A percentile compares a stretch with the other conserved stretches of the same genome.
Conservation (phyloP, 768 basidiomycete species). For the Chalciporus chontae region DNA sequence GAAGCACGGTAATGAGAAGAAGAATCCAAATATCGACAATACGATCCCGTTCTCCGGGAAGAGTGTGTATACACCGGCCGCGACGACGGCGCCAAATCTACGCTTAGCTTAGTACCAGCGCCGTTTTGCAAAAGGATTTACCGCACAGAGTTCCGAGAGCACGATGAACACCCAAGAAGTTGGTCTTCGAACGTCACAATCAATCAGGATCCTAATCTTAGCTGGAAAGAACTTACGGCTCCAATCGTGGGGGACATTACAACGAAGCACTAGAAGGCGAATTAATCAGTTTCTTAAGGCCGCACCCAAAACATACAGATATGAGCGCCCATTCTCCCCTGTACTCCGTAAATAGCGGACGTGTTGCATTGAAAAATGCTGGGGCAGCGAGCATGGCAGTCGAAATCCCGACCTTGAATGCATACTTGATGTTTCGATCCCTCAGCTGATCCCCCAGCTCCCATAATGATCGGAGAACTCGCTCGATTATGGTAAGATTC, state of each 20-base stretch:
- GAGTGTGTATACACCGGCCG: slow-evolving; percentile 64
- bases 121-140: slow-evolving; percentile 1
- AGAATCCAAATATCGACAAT: slow-evolving; percentile 80
- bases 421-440: slow-evolving; percentile 80
- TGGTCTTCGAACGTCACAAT: slow-evolving; percentile 53
- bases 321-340: slow-evolving; percentile 96
- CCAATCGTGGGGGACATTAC: slow-evolving; percentile 91
- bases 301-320: slow-evolving; percentile 51
- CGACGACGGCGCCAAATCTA: slow-evolving; percentile 77
- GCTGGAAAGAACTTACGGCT: slow-evolving; percentile 47
- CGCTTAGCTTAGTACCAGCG: slow-evolving; percentile 6
- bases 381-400: slow-evolving; percentile 81
- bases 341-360: slow-evolving; percentile 75
- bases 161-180: slow-evolving; percentile 80
- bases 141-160: slow-evolving; percentile 81
- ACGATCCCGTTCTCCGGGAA: slow-evolving; percentile 74
- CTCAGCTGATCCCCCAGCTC: slow-evolving; percentile 56
- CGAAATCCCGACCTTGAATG: slow-evolving; percentile 83
- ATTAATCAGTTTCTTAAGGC: slow-evolving; percentile 12
- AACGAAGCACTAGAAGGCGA: slow-evolving; percentile 62
- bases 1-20: slow-evolving; percentile 93
- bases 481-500: slow-evolving; percentile 57
- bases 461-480: slow-evolving; percentile 72
- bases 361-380: slow-evolving; percentile 78
- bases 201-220: slow-evolving; percentile 1